Percentiles rank a stretch among this genome's conserved stretches.
Conservation (phyloP, 805 yeast genomes). For the Schizosaccharomyces osmophilus region DNA sequence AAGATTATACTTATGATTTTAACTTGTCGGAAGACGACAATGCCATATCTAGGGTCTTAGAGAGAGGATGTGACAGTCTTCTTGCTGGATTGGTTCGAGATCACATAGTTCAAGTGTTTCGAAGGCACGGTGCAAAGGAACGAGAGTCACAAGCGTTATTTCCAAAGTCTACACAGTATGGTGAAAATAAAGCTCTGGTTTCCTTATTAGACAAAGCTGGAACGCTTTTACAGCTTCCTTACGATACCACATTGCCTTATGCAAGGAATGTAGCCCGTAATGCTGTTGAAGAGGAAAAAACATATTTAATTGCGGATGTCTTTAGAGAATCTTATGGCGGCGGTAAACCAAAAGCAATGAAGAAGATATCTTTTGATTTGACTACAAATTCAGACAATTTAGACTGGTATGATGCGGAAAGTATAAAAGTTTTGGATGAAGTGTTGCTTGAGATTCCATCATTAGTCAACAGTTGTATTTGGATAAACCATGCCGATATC, state of each 20-base stretch:
- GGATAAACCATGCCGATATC: constrained; percentile 54
- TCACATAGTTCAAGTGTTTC: constrained; percentile 27
- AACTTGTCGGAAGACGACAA: constrained; percentile 8
- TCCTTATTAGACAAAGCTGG: constrained; percentile 71
- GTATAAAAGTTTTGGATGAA: constrained; percentile 61
- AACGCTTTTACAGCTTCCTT: constrained; percentile 65
- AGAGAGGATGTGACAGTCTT: constrained; percentile 1
- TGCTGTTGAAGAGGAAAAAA: constrained; percentile 29
- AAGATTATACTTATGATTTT: constrained; percentile 55
- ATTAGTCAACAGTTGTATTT: constrained; percentile 28
- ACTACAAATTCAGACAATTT: constrained; percentile 25
- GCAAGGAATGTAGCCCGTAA: constrained; percentile 59
- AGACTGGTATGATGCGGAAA: constrained; percentile 62
- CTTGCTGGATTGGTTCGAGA: constrained; percentile 29
- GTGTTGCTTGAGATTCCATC: constrained; percentile 42
- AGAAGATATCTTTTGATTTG: constrained; percentile 73
- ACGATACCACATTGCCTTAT: constrained; percentile 70
- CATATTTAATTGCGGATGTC: constrained; percentile 57
- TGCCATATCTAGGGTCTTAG: neutral
- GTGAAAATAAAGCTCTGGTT: constrained; percentile 27
- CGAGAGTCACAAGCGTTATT: constrained; percentile 42
- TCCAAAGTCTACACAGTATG: constrained; percentile 55
- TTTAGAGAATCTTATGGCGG: constrained; percentile 24
- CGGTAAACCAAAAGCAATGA: constrained; percentile 25
- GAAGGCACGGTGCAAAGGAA: constrained; percentile 69